Evolutionary conservation across 1,139 yeast genomes (phyloP).

Genomic region (Magnusiomyces paraingens): DNA sequence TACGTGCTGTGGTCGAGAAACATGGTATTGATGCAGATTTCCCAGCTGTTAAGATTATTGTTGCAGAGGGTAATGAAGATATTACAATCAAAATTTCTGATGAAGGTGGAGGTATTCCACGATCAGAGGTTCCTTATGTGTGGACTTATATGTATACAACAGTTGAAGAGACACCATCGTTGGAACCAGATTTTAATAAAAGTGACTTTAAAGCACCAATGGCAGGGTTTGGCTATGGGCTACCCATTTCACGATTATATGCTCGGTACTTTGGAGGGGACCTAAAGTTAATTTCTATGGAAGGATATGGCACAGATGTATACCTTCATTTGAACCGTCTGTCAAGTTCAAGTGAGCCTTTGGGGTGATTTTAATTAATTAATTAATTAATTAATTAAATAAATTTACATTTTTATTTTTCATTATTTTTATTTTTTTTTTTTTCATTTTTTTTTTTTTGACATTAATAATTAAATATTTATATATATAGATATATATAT

Average conservation of each 20-base stretch:
- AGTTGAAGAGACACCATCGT: constrained; percentile 63
- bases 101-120: constrained; percentile 91
- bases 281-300: constrained; percentile 80
- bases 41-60: constrained; percentile 82
- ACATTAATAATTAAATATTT: too few relatives aligned
- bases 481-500: neutral
- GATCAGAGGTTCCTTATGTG: constrained; percentile 75
- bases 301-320: constrained; percentile 92
- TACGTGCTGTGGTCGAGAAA: constrained; percentile 78
- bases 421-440: too few relatives aligned
- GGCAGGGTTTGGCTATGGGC: constrained; percentile 93
- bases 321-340: constrained; percentile 71
- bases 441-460: too few relatives aligned
- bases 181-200: constrained; percentile 48
- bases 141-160: constrained; percentile 93
- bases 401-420: too few relatives aligned
- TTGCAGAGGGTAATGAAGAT: constrained; percentile 88
- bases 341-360: constrained; percentile 44
- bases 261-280: constrained; percentile 93
- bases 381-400: neutral
- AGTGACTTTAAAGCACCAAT: constrained; percentile 77
- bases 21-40: constrained; percentile 57
- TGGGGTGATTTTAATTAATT: constrained; percentile 27
- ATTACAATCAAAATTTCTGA: constrained; percentile 89
- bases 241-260: constrained; percentile 78